phyloP scores from a whole-genome alignment of 805 yeast species.

The Yamadazyma nakazawae region DNA sequence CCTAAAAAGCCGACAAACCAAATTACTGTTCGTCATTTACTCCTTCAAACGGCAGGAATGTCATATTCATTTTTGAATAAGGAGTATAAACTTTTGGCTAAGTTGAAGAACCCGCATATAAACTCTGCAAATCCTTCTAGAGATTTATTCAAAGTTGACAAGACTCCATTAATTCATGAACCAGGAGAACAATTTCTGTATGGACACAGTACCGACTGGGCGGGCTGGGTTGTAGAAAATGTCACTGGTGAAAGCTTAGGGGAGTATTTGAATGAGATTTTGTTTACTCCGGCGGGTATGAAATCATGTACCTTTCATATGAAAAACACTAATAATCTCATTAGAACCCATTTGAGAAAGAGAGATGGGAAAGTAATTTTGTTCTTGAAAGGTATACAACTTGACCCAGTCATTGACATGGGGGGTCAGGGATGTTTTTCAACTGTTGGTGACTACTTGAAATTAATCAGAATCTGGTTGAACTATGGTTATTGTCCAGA shows the following conservation, averaged over 20 bases:
- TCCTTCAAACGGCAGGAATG: conserved; percentile 33
- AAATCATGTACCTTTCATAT: conserved; percentile 23
- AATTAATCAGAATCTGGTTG: conserved; percentile 38
- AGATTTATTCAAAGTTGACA: conserved; percentile 23
- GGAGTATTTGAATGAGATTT: conserved; percentile 24
- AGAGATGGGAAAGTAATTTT: conserved; percentile 11
- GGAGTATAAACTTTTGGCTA: conserved; percentile 24
- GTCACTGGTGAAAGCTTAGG: conserved; percentile 32
- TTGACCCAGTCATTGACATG: conserved; percentile 31
- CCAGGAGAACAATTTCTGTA: conserved; percentile 39
- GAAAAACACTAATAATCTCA: conserved; percentile 12
- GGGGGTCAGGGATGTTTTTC: conserved; percentile 46
- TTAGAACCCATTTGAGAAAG: conserved; percentile 18
- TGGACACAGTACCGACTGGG: conserved; percentile 39
- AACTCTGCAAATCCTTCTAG: conserved; percentile 17
- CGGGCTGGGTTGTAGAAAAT: conserved; percentile 34
- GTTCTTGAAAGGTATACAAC: conserved; percentile 9
- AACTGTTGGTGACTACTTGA: conserved; percentile 35
- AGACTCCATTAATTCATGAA: conserved; percentile 28
- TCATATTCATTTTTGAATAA: conserved; percentile 30
- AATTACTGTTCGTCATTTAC: conserved; percentile 28
- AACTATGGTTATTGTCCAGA: conserved; percentile 40
- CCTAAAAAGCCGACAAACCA: conserved; percentile 22
- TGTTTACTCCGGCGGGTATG: conserved; percentile 38
- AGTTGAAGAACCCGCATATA: conserved; percentile 4